Percentiles rank a stretch among this genome's conserved stretches.
phyloP scores from a whole-genome alignment of 1,284 basidiomycete species.

The Blastosporella zonata region DNA sequence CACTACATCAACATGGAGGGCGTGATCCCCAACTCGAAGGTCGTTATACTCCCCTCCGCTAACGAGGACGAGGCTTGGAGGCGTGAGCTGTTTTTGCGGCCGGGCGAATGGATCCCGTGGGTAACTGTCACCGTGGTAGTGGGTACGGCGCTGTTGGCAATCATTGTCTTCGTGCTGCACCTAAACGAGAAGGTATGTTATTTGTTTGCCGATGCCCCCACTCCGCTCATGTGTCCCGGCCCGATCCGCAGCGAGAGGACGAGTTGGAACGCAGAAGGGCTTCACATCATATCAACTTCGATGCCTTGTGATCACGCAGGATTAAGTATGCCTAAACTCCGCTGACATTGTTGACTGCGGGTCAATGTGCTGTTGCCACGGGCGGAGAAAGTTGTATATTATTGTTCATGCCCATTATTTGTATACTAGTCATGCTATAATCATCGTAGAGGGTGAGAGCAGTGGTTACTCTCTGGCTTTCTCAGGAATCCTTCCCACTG shows the following conservation, averaged over 20 bases:
- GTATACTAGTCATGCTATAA: conserved; percentile 15
- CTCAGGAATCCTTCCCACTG: no score
- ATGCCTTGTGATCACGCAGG: conserved; percentile 63
- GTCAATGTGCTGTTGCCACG: not conserved
- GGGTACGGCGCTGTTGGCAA: conserved; percentile 71
- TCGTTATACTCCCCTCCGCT: conserved; percentile 87
- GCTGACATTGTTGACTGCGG: not conserved
- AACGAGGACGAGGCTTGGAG: conserved; percentile 68
- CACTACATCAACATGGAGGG: conserved; percentile 93
- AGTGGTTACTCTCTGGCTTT: not conserved
- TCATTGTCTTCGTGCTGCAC: conserved; percentile 86
- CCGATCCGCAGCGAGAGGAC: conserved; percentile 71
- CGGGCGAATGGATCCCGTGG: conserved; percentile 98
- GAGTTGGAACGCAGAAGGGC: conserved; percentile 84
- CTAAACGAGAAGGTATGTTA: conserved; percentile 82
- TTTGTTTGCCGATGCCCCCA: conserved; percentile 5
- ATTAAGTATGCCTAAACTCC: not conserved
- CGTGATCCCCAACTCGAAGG: conserved; percentile 95
- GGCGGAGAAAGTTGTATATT: conserved; percentile 9
- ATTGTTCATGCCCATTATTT: conserved; percentile 12
- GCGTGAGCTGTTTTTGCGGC: conserved; percentile 87
- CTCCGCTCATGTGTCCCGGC: conserved; percentile 7
- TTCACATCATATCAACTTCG: conserved; percentile 96
- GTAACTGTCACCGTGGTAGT: conserved; percentile 85
- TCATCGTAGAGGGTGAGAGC: conserved; percentile 1